These are phyloP conservation scores for Debaryomyces prosopidis DNA, from an alignment of 805 yeast genomes.

Conservation along the genomic window DNA sequence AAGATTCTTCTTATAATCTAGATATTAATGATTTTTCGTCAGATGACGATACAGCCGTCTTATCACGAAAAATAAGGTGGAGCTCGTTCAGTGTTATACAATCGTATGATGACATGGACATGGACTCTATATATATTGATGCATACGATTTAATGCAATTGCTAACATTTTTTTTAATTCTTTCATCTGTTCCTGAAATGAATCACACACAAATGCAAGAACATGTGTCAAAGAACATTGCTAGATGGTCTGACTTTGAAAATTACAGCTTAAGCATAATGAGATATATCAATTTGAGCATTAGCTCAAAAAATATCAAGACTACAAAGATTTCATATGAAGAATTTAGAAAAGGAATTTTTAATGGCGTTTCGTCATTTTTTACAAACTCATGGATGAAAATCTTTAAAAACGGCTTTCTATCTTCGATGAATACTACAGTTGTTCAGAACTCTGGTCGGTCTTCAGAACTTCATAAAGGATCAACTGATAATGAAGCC, in stretches of 20 bases:
- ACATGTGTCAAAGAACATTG: slow-evolving; percentile 19
- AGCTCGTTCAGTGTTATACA: slow-evolving; percentile 34
- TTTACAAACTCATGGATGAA: slow-evolving; percentile 16
- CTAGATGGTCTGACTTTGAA: slow-evolving; percentile 46
- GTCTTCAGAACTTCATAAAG: neutral
- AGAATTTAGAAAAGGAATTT: slow-evolving; percentile 17
- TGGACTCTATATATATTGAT: slow-evolving; percentile 34
- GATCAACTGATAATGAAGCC: neutral
- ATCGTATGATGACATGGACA: slow-evolving; percentile 45
- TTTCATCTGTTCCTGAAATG: slow-evolving; percentile 33
- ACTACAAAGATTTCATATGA: slow-evolving; percentile 13
- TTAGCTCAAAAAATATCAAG: slow-evolving; percentile 22
- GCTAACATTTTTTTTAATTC: slow-evolving; percentile 49
- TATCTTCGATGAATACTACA: slow-evolving; percentile 10
- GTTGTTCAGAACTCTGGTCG: neutral
- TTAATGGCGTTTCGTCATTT: slow-evolving; percentile 15
- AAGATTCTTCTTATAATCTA: slow-evolving; percentile 7
- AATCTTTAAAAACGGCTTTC: slow-evolving; percentile 34
- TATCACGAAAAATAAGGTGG: slow-evolving; percentile 24
- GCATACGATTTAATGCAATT: slow-evolving; percentile 44
- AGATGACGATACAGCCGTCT: slow-evolving; percentile 5
- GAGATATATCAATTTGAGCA: slow-evolving; percentile 46
- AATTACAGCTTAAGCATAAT: slow-evolving; percentile 45
- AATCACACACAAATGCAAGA: slow-evolving; percentile 32
- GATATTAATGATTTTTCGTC: slow-evolving; percentile 1